Evolutionary conservation across 2,329 filamentous ascomycete genomes (phyloP).

Genomic region (Pestalotiopsis sp.): DNA sequence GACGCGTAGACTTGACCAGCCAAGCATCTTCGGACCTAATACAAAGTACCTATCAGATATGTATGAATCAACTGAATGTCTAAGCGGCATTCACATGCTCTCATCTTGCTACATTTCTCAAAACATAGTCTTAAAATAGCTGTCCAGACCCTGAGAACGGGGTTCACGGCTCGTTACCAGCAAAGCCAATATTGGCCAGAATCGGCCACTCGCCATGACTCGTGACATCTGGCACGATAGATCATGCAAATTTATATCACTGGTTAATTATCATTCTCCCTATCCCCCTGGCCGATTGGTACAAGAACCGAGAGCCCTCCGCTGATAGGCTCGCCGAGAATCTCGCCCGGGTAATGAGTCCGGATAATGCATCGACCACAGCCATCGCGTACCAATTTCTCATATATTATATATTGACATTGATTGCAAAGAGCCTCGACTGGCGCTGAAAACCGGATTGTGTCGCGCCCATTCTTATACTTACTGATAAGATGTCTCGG

Average conservation of each 20-base stretch:
- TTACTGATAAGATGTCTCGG: constrained; percentile 14
- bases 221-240: constrained; percentile 3
- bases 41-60: neutral
- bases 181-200: neutral
- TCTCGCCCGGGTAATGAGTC: constrained; percentile 31
- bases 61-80: neutral
- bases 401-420: constrained; percentile 34
- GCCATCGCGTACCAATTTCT: constrained; percentile 22
- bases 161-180: neutral
- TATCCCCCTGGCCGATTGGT: constrained; percentile 19
- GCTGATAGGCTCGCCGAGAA: constrained; percentile 25
- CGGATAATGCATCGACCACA: constrained; percentile 31
- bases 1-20: neutral
- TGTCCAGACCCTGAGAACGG: neutral
- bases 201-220: neutral
- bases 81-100: too few species aligned
- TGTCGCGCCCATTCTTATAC: constrained; percentile 21
- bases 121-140: neutral
- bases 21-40: neutral
- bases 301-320: constrained; percentile 19
- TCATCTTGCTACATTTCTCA: too few species aligned
- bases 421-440: constrained; percentile 20
- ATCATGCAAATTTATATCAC: constrained; percentile 17
- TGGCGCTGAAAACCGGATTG: neutral
- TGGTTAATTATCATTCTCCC: constrained; percentile 7